These are phyloP conservation scores for Penicillium capsulatum DNA, from an alignment of 2,329 filamentous ascomycete species.

Conservation along the genomic window DNA sequence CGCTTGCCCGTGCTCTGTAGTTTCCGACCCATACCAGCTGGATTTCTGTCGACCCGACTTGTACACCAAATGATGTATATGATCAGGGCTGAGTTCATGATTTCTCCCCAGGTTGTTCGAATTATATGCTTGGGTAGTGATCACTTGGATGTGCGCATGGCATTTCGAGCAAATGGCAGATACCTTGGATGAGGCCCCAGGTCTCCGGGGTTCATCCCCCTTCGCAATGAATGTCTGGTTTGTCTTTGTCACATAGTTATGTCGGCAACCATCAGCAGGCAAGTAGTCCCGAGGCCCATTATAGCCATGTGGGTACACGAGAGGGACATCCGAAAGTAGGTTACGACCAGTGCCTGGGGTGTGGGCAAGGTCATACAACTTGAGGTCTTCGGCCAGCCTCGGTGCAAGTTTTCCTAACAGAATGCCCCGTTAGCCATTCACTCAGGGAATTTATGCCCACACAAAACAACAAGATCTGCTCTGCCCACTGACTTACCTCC, in stretches of 20 bases:
- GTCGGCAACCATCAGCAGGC: conserved; percentile 51
- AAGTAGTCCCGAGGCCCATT: conserved; percentile 34
- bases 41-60: conserved; percentile 33
- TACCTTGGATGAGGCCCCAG: conserved; percentile 52
- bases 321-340: conserved; percentile 56
- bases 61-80: conserved; percentile 60
- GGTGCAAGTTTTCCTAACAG: conserved; percentile 53
- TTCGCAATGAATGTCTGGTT: conserved; percentile 51
- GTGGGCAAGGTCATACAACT: conserved; percentile 45
- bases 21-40: conserved; percentile 14
- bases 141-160: conserved; percentile 58
- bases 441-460: too few relatives aligned
- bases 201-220: conserved; percentile 35
- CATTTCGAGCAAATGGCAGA: conserved; percentile 60
- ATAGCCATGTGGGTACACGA: conserved; percentile 43
- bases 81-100: too few relatives aligned
- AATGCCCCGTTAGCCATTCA: too few relatives aligned
- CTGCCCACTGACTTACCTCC: conserved; percentile 28
- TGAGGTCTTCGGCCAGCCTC: conserved; percentile 45
- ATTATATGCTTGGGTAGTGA: conserved; percentile 52
- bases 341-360: conserved; percentile 46
- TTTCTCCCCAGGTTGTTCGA: too few relatives aligned
- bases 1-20: conserved; percentile 31
- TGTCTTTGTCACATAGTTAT: conserved; percentile 56
- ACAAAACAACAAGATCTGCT: too few relatives aligned